phyloP scores from a whole-genome alignment of 192 early-diverging fungal species.

The Backusella mclennaniae region DNA sequence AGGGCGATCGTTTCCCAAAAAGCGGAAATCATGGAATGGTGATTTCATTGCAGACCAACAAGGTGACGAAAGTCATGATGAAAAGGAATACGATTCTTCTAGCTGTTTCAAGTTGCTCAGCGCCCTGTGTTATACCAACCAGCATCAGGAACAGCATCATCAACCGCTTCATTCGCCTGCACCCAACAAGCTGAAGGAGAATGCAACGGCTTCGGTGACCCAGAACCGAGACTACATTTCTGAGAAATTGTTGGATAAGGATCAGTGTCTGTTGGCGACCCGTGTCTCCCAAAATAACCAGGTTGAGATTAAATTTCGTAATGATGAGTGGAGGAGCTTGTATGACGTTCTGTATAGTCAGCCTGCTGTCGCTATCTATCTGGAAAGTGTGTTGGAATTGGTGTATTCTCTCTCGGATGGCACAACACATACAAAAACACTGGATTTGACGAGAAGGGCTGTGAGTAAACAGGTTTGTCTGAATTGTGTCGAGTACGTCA shows the following conservation, averaged over 20 bases:
- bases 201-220: not conserved
- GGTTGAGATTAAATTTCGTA: slow-evolving; percentile 13
- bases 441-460: not conserved
- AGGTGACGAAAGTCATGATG: not conserved
- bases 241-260: slow-evolving; percentile 8
- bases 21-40: not conserved
- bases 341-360: not conserved
- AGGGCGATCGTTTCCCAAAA: not conserved
- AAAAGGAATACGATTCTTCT: not conserved
- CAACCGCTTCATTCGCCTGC: not conserved
- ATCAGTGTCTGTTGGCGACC: not conserved
- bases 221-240: slow-evolving; percentile 17
- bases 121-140: not conserved
- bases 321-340: slow-evolving; percentile 13
- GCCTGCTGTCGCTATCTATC: not conserved
- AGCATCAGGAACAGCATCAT: not conserved
- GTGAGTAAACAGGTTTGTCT: slow-evolving; percentile 17
- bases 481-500: slow-evolving; percentile 13
- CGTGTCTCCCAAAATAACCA: not conserved
- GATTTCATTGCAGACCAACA: not conserved
- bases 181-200: not conserved
- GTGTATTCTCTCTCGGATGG: slow-evolving; percentile 13
- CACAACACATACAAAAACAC: slow-evolving; percentile 7
- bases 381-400: slow-evolving; percentile 9
- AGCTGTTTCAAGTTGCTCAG: not conserved